phyloP scores from a whole-genome alignment of 2,329 filamentous ascomycete species.

The Stagonosporopsis chrysanthemi region DNA sequence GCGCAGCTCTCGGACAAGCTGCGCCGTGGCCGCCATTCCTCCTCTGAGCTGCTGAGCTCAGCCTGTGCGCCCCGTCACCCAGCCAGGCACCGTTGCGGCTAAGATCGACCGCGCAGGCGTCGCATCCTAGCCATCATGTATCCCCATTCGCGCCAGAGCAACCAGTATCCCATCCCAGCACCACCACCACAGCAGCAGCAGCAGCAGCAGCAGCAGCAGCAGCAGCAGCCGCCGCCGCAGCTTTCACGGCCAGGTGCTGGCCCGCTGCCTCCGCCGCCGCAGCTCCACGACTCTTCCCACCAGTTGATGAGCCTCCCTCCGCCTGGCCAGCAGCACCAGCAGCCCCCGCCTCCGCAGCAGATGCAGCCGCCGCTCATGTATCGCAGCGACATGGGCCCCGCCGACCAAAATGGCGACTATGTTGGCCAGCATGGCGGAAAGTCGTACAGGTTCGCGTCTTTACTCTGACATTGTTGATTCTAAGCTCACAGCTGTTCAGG shows the following conservation, averaged over 20 bases:
- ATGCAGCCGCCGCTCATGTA: constrained; percentile 12
- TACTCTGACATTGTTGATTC: constrained; percentile 32
- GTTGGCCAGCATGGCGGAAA: constrained; percentile 23
- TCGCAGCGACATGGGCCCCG: constrained; percentile 3
- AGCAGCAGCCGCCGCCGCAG: too few species aligned
- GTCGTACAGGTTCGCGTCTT: constrained; percentile 20
- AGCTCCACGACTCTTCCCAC: constrained; percentile 22
- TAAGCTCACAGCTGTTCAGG: constrained; percentile 50
- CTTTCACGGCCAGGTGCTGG: constrained; percentile 20
- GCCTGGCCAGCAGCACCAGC: constrained; percentile 13
- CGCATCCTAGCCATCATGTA: constrained; percentile 28
- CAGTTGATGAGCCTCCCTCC: constrained; percentile 24
- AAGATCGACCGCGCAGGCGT: constrained; percentile 12
- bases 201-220: neutral
- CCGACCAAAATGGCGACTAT: constrained; percentile 12
- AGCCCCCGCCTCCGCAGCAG: constrained; percentile 9
- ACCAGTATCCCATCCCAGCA: constrained; percentile 30
- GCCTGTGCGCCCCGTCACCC: neutral
- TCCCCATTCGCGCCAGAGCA: constrained; percentile 30
- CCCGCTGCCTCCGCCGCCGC: constrained; percentile 23
- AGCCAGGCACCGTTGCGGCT: neutral
- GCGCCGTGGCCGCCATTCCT: neutral
- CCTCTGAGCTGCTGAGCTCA: neutral
- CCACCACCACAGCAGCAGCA: constrained; percentile 18
- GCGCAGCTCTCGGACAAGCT: neutral